Percentiles rank a stretch among this genome's conserved stretches.
phyloP scores from a whole-genome alignment of 805 yeast genomes.

The Metschnikowia kofuensis region DNA sequence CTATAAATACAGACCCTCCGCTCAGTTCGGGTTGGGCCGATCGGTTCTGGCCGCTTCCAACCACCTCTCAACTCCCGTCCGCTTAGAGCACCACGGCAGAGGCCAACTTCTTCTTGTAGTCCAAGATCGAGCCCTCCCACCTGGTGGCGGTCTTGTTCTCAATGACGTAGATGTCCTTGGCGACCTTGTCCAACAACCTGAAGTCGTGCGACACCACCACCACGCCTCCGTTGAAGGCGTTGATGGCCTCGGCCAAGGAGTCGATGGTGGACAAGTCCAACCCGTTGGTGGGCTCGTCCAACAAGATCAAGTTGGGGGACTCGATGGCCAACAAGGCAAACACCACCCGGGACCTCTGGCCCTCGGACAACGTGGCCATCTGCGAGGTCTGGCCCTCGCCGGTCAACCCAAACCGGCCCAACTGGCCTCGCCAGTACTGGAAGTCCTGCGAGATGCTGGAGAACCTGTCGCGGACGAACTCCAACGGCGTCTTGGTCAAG shows the following conservation, averaged over 20 bases:
- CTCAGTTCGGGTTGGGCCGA: background rate
- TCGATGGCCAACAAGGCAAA: constrained; percentile 95
- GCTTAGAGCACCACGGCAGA: constrained; percentile 69
- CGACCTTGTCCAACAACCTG: constrained; percentile 95
- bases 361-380: constrained; percentile 98
- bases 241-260: constrained; percentile 94
- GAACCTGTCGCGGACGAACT: constrained; percentile 94
- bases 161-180: constrained; percentile 94
- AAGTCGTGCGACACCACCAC: constrained; percentile 98
- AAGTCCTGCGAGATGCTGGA: constrained; percentile 89
- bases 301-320: constrained; percentile 86
- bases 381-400: constrained; percentile 99
- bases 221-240: constrained; percentile 95
- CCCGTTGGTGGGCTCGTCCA: constrained; percentile 99
- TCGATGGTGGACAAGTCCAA: constrained; percentile 97
- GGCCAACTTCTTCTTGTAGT: constrained; percentile 93
- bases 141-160: constrained; percentile 93
- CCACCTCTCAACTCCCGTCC: background rate
- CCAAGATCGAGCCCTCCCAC: constrained; percentile 91
- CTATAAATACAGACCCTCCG: background rate
- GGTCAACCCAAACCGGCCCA: constrained; percentile 97
- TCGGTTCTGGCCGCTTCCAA: too few relatives aligned
- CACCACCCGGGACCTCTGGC: constrained; percentile 98
- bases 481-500: constrained; percentile 90
- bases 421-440: constrained; percentile 98